Evolutionary conservation across 352 stramenopile species (phyloP), one percentile per base, ranked within the genome.

Genomic region (Phytophthora rubi): DNA sequence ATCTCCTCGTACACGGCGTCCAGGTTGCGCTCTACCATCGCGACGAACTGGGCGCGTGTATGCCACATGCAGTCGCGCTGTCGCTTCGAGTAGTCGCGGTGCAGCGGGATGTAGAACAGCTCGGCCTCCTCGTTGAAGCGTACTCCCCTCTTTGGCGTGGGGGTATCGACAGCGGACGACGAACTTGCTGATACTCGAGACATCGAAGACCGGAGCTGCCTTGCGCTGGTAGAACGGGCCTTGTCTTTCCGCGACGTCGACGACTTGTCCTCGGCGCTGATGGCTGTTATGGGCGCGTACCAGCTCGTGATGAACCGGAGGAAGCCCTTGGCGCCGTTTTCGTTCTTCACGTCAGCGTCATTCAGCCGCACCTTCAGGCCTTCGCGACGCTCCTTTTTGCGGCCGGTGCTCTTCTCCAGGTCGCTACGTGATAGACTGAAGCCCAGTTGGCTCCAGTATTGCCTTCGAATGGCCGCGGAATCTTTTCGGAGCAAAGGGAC

Each of bases 21-120:
- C 32, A 96, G 67, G 49, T 96, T 96, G 44, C 87, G 89, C 73
- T 96, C 89, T n/a, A 96, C 89, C 89, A 96, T 96, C 4, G 85
- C 65, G 21, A 96, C 80, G 56, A 96, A 95, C 64, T 96, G 87
- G n/a, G 75, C 28, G 7, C 89, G 86, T 6, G 86, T 91, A 45
- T 90, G 88, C 89, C 89, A 96, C 86, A 96, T 94, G 54, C 84
- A 87, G 47, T 94, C 86, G 18, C 89, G 85, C 66, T 96, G 89
- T 16, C 86, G 87, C 80, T 93, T 93, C 42, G 89, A 93, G 70
- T 94, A 94, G 71, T 96, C 89, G 15, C 76, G 78, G 54, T 94
- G 87, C 48, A 95, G 59, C 9, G 89, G 89, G 51, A 96, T 96
- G 74, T 94, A 94, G 65, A 94, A 95, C 63, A 96, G 60, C 75